Evolutionary conservation across 495 filamentous ascomycete genomes (phyloP).

Genomic region (Monascus purpureus): DNA sequence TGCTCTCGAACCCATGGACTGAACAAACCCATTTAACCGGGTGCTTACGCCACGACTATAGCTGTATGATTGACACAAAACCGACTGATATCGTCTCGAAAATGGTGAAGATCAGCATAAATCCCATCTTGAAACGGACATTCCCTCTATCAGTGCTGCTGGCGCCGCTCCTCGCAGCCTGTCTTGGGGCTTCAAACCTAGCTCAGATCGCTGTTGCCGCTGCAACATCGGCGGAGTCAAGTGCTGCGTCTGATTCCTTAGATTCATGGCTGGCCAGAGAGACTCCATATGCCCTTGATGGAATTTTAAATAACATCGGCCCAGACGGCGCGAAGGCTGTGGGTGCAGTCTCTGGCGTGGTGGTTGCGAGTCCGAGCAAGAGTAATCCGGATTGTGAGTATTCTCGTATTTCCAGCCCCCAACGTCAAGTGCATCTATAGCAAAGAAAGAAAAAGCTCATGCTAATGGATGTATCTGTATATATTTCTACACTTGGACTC

Average conservation of each 20-base stretch:
- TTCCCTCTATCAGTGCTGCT: too few species aligned
- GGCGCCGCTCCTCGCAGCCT: too few species aligned
- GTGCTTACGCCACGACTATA: too few species aligned
- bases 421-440: too few species aligned
- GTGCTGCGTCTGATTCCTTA: slow-evolving; percentile 5
- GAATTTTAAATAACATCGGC: slow-evolving; percentile 41
- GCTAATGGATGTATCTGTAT: background rate
- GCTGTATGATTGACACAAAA: too few species aligned
- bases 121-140: too few species aligned
- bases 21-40: too few species aligned
- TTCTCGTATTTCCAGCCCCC: too few species aligned
- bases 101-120: too few species aligned
- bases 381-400: slow-evolving; percentile 36
- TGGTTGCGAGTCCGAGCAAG: slow-evolving; percentile 41
- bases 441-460: too few species aligned
- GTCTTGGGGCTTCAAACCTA: background rate
- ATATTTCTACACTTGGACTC: slow-evolving; percentile 50
- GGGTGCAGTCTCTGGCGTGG: slow-evolving; percentile 29
- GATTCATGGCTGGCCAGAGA: slow-evolving; percentile 41
- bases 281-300: slow-evolving; percentile 32
- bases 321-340: slow-evolving; percentile 26
- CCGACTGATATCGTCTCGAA: too few species aligned
- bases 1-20: too few species aligned
- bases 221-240: background rate
- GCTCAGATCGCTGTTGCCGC: background rate